Base-by-base conservation (phyloP, 352 stramenopile species). In the Pythium chondricola region DNA sequence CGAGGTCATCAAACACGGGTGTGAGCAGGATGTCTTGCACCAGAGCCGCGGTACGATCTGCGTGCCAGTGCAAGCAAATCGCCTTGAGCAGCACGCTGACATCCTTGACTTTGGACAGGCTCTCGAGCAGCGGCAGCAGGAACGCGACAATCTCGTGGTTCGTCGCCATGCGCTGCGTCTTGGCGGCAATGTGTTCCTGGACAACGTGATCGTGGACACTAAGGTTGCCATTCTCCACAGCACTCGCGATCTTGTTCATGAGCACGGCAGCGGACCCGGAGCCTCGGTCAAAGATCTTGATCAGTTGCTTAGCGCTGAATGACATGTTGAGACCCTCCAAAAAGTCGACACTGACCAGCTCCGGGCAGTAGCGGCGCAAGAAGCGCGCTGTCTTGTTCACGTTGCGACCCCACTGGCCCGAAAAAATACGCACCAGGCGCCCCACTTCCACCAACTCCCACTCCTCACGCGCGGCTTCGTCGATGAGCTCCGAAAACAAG, bases 271-370 rank as follows among this genome's bases (percentile, higher is more conserved):
- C 47, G 1, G 63, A 80, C 6, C 78, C 73, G 0, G 83, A 94
- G 2, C 83, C 80, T 10, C 57, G 52, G 16, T 83, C 72, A 56
- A 94, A 85, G 13, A 92, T 71, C 49, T 57, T 48, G n/a, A 94
- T 43, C 35, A 94, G 58, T 21, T 92, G 70, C 21, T 68, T 55
- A 4, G 69, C 53, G 2, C 61, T 62, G 31, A 93, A 46, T 5
- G 67, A 65, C 6, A 89, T 63, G 54, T 66, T 66, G 22, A 93
- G 62, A 4, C 83, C 83, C 63, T 93, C 83, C 4, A 93, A 51
- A 37, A 93, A 93, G n/a, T 93, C 83, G 10, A 88, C 76, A 39
- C 69, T 88, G 33, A 94, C 83, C 9, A 94, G 70, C 50, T 94
- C 83, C 4, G 83, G 74, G 30, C 80, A 94, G 21, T 61, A 73